Conservation (phyloP, 148 eudicot species). For the Rhododendron vialii region DNA sequence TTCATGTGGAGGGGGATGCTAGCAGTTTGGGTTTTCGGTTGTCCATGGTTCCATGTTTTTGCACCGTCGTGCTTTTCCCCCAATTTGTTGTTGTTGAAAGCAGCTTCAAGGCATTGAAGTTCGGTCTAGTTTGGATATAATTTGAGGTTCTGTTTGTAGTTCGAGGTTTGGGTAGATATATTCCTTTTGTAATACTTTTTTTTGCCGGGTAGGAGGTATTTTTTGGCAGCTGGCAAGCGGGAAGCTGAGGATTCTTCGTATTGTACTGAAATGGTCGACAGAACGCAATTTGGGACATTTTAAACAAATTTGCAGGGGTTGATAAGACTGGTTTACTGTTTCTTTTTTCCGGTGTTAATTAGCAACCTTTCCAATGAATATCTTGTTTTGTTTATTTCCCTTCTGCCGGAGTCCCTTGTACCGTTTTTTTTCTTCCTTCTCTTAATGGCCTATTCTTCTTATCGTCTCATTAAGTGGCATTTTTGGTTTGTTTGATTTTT, state of each 20-base stretch:
- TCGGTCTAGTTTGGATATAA: constrained; percentile 7
- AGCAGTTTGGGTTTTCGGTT: not conserved
- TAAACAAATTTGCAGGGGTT: not conserved
- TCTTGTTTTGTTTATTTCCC: not conserved
- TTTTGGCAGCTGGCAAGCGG: constrained; percentile 46
- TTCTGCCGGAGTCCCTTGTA: not conserved
- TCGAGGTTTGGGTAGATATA: constrained; percentile 27
- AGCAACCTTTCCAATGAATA: not conserved
- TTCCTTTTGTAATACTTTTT: constrained; percentile 31
- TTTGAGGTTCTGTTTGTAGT: not conserved
- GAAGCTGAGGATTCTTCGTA: constrained; percentile 17
- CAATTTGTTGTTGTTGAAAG: not conserved
- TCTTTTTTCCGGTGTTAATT: not conserved
- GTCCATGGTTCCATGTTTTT: constrained; percentile 1
- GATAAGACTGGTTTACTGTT: not conserved
- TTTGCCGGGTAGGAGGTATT: constrained; percentile 22
- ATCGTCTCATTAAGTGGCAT: not conserved
- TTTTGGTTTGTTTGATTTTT: not conserved
- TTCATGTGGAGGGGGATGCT: not conserved
- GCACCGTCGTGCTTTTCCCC: not conserved
- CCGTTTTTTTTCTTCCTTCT: not conserved
- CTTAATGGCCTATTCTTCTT: not conserved
- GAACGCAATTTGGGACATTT: not conserved
- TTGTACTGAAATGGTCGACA: not conserved
- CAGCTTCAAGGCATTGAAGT: not conserved